Percentiles rank a stretch among this genome's conserved stretches.
These are phyloP conservation scores for Xylaria sp. DNA, from an alignment of 495 filamentous ascomycete species.

Conservation along the genomic window DNA sequence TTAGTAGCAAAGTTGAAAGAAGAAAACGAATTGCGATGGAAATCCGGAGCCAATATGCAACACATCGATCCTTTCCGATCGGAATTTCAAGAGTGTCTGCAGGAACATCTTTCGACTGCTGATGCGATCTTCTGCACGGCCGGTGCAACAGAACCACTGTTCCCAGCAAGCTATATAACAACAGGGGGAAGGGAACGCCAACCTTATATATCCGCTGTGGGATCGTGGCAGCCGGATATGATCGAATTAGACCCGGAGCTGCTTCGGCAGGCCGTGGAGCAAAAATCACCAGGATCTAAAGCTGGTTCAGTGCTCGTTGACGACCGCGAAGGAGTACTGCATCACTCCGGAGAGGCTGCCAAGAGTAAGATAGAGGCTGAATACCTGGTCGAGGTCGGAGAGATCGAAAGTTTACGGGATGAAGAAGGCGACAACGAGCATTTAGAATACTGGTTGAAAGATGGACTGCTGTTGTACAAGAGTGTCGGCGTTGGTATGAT, in stretches of 20 bases:
- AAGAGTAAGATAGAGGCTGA: constrained; percentile 67
- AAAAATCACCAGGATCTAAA: constrained; percentile 20
- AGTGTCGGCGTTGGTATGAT: constrained; percentile 70
- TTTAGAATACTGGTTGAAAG: constrained; percentile 66
- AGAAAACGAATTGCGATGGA: constrained; percentile 19
- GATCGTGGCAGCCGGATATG: constrained; percentile 79
- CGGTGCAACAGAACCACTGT: constrained; percentile 39
- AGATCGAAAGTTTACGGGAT: constrained; percentile 70
- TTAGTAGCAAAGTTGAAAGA: constrained; percentile 3
- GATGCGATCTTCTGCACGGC: constrained; percentile 70
- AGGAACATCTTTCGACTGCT: constrained; percentile 59
- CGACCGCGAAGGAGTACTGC: constrained; percentile 43
- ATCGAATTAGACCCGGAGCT: constrained; percentile 74
- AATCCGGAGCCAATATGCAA: constrained; percentile 9
- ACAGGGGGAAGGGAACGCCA: constrained; percentile 68
- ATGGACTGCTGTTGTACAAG: constrained; percentile 76
- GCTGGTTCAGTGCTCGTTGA: constrained; percentile 23
- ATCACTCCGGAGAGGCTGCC: constrained; percentile 77
- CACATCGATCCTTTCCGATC: neutral
- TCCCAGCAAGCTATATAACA: constrained; percentile 57
- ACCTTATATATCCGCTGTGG: constrained; percentile 69
- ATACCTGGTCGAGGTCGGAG: constrained; percentile 75
- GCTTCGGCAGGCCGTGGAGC: constrained; percentile 65
- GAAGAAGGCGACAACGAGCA: constrained; percentile 44
- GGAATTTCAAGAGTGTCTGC: constrained; percentile 13